Percentiles rank a stretch among this genome's conserved stretches.
These are phyloP conservation scores for Eutrema japonicum DNA, from an alignment of 345 rosid genomes.

Conservation along the genomic window DNA sequence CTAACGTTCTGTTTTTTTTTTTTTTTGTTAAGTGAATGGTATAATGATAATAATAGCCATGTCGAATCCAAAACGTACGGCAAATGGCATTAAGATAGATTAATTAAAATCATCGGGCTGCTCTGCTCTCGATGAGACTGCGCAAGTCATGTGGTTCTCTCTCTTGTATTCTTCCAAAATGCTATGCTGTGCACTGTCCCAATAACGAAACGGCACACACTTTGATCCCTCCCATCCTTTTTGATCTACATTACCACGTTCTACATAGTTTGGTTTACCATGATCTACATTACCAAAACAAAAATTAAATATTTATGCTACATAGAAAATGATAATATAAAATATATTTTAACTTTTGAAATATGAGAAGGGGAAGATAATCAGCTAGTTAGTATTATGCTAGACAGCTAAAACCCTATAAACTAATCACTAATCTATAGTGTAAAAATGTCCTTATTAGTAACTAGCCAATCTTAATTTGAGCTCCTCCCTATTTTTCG, in stretches of 20 bases:
- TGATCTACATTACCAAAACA: neutral
- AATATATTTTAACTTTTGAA: neutral
- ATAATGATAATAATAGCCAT: too few species aligned
- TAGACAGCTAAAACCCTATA: neutral
- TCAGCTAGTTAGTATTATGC: neutral
- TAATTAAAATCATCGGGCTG: too few species aligned
- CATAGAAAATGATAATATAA: neutral
- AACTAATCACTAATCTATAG: neutral
- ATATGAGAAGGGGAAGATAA: neutral
- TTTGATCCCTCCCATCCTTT: constrained; percentile 12
- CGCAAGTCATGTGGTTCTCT: neutral
- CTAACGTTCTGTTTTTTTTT: too few species aligned
- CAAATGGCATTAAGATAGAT: too few species aligned
- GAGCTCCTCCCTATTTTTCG: neutral
- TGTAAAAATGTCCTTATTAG: constrained; percentile 4
- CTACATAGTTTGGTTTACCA: neutral
- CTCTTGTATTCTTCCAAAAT: constrained; percentile 19
- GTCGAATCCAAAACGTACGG: too few species aligned
- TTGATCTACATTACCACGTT: neutral
- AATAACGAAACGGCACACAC: constrained; percentile 24
- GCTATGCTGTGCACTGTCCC: neutral
- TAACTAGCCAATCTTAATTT: constrained; percentile 5
- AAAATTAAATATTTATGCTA: neutral
- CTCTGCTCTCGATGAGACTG: too few species aligned
- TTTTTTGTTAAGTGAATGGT: too few species aligned